Conservation (phyloP, 495 filamentous ascomycete species). For the Penicillium goetzii region DNA sequence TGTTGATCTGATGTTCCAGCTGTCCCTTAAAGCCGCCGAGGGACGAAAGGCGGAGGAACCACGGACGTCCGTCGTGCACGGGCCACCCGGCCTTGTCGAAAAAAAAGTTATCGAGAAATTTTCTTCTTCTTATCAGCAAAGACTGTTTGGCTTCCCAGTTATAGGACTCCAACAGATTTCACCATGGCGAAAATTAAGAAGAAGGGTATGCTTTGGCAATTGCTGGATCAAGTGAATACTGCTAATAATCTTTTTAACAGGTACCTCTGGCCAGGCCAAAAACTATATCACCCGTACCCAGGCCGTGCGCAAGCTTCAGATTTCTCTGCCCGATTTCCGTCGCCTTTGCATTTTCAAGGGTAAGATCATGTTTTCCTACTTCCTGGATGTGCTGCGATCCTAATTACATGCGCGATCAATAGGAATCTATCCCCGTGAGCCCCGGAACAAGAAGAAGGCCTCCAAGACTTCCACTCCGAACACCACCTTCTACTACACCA, state of each 20-base stretch:
- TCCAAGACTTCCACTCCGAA: constrained; percentile 85
- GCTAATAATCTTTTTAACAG: constrained; percentile 43
- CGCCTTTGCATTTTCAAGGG: constrained; percentile 98
- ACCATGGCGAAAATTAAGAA: constrained; percentile 88
- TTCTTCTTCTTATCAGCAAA: constrained; percentile 41
- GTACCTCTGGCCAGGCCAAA: constrained; percentile 89
- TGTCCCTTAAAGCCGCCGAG: constrained; percentile 26
- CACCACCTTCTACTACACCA: constrained; percentile 98
- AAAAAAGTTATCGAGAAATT: constrained; percentile 48
- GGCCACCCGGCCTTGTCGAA: constrained; percentile 37
- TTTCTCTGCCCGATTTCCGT: constrained; percentile 94
- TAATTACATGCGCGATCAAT: constrained; percentile 18
- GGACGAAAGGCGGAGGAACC: constrained; percentile 33
- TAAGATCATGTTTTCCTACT: constrained; percentile 30
- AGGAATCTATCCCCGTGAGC: constrained; percentile 97
- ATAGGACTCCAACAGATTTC: constrained; percentile 23
- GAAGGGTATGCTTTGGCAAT: constrained; percentile 62
- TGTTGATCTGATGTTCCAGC: constrained; percentile 18
- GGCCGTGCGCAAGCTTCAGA: constrained; percentile 95
- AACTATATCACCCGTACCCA: constrained; percentile 98
- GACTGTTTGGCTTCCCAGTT: constrained; percentile 20
- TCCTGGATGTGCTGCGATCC: constrained; percentile 7
- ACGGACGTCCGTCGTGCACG: constrained; percentile 43
- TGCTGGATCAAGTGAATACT: constrained; percentile 11
- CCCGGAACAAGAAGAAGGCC: constrained; percentile 93